Evolutionary conservation across 805 yeast species (phyloP), one percentile per base, ranked within the genome.

Genomic region (Metschnikowia orientalis): DNA sequence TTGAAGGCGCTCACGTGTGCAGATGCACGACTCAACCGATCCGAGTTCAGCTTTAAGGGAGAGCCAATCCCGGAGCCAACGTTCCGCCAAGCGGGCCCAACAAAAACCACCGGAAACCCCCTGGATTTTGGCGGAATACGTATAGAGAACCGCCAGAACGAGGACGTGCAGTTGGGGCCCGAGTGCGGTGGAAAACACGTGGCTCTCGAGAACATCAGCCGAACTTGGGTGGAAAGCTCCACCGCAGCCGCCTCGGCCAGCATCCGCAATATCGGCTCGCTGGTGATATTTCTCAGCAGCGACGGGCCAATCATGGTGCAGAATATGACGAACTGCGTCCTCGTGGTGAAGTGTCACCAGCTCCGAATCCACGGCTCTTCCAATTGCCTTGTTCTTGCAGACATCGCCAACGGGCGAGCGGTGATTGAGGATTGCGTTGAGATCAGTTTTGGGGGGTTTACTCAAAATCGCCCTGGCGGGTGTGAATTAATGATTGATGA

Each of bases 271-370:
- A 41, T 5, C 53, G 65, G 4, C 38, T 57, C 6, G 57, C 59
- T 34, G 26, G 61, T 11, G 29, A 40, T 60, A 11, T 18, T 26
- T 3, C 18, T 62, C 1, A 23, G 34, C 3, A 45, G 53, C 26
- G 37, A 41, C 1, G 69, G 69, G 10, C 62, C 69, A 4, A 45
- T 63, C 1, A 53, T 53, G 30, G 31, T 57, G 8, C 57, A 43
- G 11, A 29, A 33, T 8, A 30, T 33, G 10, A 28, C 23, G 20
- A 23, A 37, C n/a, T 37, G 36, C 35, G 29, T 39, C 12, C 35
- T 47, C 22, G 15, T 45, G 12, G 25, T 41, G 4, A 18, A 34
- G 12, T 32, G 51, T 31, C 50, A 43, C 30, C 51, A 47, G 32
- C 35, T 45, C 33, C 45, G 51, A 8, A 30, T 47, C 28, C 50